Percentiles rank a stretch among this genome's conserved stretches.
Evolutionary conservation across 2,329 filamentous ascomycete species (phyloP).

Genomic region (Apiospora malaysiana): DNA sequence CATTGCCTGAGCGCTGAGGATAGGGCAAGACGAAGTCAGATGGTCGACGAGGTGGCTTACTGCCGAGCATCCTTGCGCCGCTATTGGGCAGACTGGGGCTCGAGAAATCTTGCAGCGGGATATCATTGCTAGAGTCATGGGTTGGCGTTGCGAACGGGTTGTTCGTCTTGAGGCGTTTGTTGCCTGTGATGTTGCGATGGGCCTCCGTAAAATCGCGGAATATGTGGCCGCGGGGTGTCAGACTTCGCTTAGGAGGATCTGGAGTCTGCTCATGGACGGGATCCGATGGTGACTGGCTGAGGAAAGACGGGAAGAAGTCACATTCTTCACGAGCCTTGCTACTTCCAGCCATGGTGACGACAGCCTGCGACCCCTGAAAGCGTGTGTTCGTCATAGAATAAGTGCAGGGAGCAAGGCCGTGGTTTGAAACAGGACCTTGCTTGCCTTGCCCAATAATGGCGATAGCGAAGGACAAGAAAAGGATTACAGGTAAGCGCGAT

Average conservation of each 20-base stretch:
- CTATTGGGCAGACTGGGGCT: conserved; percentile 21
- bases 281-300: neutral
- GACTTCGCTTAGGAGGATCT: conserved; percentile 25
- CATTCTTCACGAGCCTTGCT: conserved; percentile 20
- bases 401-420: neutral
- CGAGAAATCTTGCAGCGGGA: conserved; percentile 20
- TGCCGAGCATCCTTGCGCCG: conserved; percentile 25
- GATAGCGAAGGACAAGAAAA: neutral
- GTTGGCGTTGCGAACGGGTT: neutral
- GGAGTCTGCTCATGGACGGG: conserved; percentile 12
- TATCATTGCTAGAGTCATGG: conserved; percentile 21
- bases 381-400: neutral
- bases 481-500: neutral
- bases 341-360: neutral
- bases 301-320: conserved; percentile 21
- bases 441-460: neutral
- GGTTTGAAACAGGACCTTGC: neutral
- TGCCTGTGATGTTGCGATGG: conserved; percentile 44
- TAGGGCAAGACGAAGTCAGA: conserved; percentile 18
- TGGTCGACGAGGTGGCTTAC: neutral
- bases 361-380: neutral
- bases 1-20: conserved; percentile 22
- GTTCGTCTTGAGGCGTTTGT: conserved; percentile 25
- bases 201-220: conserved; percentile 47
- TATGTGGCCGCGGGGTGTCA: conserved; percentile 41